Percentiles rank a stretch among this genome's conserved stretches.
Evolutionary conservation across 768 basidiomycete species (phyloP).

Genomic region (Pisolithus tinctorius): DNA sequence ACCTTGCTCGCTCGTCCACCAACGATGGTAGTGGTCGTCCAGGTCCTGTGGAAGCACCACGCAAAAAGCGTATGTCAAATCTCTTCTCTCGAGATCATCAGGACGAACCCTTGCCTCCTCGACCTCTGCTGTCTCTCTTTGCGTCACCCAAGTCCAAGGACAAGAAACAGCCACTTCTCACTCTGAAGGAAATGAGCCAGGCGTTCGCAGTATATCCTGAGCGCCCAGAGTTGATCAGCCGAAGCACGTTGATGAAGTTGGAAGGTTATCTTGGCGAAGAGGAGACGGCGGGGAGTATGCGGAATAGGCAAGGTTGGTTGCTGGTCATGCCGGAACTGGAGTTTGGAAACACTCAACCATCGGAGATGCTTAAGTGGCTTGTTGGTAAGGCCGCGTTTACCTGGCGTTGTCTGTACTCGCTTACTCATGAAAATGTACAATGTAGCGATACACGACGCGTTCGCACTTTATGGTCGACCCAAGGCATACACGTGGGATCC

Average conservation of each 20-base stretch:
- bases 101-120: constrained; percentile 26
- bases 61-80: constrained; percentile 51
- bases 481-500: constrained; percentile 86
- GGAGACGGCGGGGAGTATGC: constrained; percentile 60
- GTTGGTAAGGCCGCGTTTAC: constrained; percentile 52
- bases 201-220: constrained; percentile 96
- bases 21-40: constrained; percentile 25
- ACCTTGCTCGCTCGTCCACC: constrained; percentile 16
- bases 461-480: constrained; percentile 85
- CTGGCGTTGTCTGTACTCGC: neutral
- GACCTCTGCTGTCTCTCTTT: constrained; percentile 52
- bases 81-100: constrained; percentile 53
- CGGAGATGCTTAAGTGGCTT: constrained; percentile 89
- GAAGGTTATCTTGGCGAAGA: constrained; percentile 83
- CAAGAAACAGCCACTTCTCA: constrained; percentile 64
- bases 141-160: constrained; percentile 64
- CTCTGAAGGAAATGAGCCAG: constrained; percentile 65
- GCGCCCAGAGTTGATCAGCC: constrained; percentile 82
- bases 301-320: constrained; percentile 74
- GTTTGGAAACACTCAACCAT: constrained; percentile 50
- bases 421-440: constrained; percentile 15
- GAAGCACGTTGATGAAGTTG: constrained; percentile 87
- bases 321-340: constrained; percentile 88
- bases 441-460: constrained; percentile 77
- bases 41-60: constrained; percentile 15